These are phyloP conservation scores for Boechera retrofracta DNA, from an alignment of 345 rosid genomes.

Conservation along the genomic window DNA sequence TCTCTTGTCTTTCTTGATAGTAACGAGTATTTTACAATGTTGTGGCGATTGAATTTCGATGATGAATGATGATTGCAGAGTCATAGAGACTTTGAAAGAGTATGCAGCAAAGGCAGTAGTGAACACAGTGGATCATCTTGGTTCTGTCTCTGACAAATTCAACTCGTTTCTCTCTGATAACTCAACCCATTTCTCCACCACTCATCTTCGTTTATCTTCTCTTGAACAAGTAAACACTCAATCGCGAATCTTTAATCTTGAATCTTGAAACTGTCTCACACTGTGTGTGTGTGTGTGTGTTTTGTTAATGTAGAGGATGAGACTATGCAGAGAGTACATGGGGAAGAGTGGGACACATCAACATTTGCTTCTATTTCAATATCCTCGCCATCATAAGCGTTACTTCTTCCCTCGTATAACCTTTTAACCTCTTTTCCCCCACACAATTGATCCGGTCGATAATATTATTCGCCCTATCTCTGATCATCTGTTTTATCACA, in stretches of 20 bases:
- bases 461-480: constrained; percentile 8
- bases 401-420: constrained; percentile 74
- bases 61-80: constrained; percentile 49
- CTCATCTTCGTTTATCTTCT: constrained; percentile 61
- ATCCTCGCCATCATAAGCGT: constrained; percentile 62
- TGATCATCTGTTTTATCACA: constrained; percentile 36
- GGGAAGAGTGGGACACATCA: constrained; percentile 59
- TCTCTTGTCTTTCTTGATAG: constrained; percentile 5
- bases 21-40: background rate
- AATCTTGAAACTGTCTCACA: constrained; percentile 20
- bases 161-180: constrained; percentile 58
- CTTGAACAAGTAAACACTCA: constrained; percentile 58
- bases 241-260: constrained; percentile 10
- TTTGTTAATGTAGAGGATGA: constrained; percentile 53
- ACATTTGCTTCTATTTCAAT: constrained; percentile 50
- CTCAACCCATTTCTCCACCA: constrained; percentile 52
- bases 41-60: constrained; percentile 13
- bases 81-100: constrained; percentile 69
- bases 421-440: background rate
- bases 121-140: constrained; percentile 86
- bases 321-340: constrained; percentile 56
- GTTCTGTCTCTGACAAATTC: constrained; percentile 77
- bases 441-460: background rate
- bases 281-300: constrained; percentile 7
- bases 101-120: constrained; percentile 76